Evolutionary conservation across 306 rosid genomes (phyloP), one percentile per base, ranked within the genome.

Genomic region (Quillaja saponaria): DNA sequence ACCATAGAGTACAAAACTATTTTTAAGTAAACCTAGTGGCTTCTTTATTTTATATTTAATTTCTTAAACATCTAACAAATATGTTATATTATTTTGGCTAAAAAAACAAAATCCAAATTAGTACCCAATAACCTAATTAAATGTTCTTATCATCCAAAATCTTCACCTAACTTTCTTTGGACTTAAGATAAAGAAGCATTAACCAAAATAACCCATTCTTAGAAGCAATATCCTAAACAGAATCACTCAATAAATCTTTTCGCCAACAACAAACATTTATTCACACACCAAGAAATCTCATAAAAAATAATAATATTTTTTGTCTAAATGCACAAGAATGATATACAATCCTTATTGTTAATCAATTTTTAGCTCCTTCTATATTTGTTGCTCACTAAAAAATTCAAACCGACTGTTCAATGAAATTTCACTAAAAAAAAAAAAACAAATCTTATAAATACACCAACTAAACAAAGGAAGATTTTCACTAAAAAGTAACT

Each of bases 41-140:
- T 35, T 51, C 48, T 67, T 56, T 47, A 28, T 52, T 13, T 14
- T 20, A 44, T 35, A n/a, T 35, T 41, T 13, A 55, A 18, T 48
- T 55, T 34, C 71, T 28, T 42, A 42, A 54, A 28, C 57, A 14
- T 66, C 63, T 77, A 71, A 42, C 70, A 60, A 71, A 61, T 13
- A 3, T 2, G 13, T 41, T 10, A 25, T 25, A 25, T 25, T 25
- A 2, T 25, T 4, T 25, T 25, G 4, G 31, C 31, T 25, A 25
- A 25, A 25, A 25, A 4, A 25, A 25, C 31, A 25, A 25, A n/a
- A n/a, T n/a, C 31, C 31, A 25, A 2, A 1, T 25, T 4, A 25
- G 4, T 25, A 1, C 31, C 2, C 31, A 25, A 25, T 25, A 25
- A 25, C 4, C 4, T 25, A 25, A 25, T 25, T 25, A 25, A 25